Evolutionary conservation across 2,329 filamentous ascomycete species (phyloP), one percentile per base, ranked within the genome.

Genomic region (Venturia oleaginea): DNA sequence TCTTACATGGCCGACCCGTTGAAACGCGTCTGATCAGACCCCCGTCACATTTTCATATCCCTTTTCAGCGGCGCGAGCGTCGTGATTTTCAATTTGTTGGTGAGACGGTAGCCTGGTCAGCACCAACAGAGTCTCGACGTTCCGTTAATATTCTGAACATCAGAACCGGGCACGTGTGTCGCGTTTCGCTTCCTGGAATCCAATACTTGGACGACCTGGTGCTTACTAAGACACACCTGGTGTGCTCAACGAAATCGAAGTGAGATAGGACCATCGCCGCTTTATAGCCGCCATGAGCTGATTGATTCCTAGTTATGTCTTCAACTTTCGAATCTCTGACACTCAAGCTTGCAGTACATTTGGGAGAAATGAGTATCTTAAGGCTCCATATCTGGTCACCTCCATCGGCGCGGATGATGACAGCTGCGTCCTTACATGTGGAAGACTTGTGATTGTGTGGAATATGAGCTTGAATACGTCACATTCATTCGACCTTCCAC

Each of bases 201-300:
- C 51, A 57, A 57, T 30, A 22, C 24, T 57, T 57, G 15, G 51
- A 22, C 7, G 51, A 57, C 19, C 6, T 57, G 19, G 51, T 57
- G 11, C 51, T 57, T 34, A 57, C 51, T 19, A 57, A 19, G 27
- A 57, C 51, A 57, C 51, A 57, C 15, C 7, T 57, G 51, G 51
- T 57, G 15, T 57, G 51, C 30, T 57, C 51, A 57, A 57, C 51
- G 34, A 57, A 17, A 57, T 57, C 51, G 17, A 57, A 57, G 51
- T 57, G 51, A 57, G 51, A 34, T 34, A 17, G 51, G 3, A 8
- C 27, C 2, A n/a, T 1, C n/a, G 38, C n/a, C 19, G 3, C 5
- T 34, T 22, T 57, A 3, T 34, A 15, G 10, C 11, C 24, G 51
- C 15, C 13, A 0, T 34, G 6, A 27, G 6, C 51, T 57, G 30